phyloP scores from a whole-genome alignment of 108 stramenopile species.

The Licmophora abbreviata region DNA sequence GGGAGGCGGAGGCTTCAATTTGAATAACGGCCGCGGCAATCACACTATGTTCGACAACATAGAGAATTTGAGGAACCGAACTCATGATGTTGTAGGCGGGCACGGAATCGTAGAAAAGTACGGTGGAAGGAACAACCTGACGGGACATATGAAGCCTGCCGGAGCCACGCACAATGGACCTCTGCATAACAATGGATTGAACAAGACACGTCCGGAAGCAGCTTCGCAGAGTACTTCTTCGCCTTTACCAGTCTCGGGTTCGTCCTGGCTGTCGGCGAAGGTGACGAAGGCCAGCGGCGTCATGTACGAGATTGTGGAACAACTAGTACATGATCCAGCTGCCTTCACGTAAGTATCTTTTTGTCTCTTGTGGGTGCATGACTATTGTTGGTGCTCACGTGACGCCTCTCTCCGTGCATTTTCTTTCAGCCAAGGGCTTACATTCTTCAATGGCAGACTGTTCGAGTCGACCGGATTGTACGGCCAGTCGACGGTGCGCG shows the following conservation, averaged over 20 bases:
- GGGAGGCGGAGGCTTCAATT: too few species aligned
- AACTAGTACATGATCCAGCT: constrained; percentile 42
- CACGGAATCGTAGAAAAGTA: constrained; percentile 4
- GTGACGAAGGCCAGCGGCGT: constrained; percentile 26
- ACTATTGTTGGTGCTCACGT: background rate
- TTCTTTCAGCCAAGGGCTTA: constrained; percentile 62
- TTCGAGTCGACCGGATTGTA: constrained; percentile 70
- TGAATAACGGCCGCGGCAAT: too few species aligned
- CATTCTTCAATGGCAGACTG: constrained; percentile 50
- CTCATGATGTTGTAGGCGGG: background rate
- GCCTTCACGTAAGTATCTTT: constrained; percentile 64
- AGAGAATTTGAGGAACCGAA: too few species aligned
- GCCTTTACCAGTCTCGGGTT: too few species aligned
- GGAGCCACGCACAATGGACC: constrained; percentile 1
- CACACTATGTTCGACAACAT: too few species aligned
- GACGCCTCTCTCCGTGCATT: constrained; percentile 1
- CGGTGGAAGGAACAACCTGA: constrained; percentile 12
- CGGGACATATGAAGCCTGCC: background rate
- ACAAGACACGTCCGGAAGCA: too few species aligned
- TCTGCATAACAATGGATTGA: too few species aligned
- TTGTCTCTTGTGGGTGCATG: background rate
- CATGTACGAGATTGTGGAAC: constrained; percentile 45
- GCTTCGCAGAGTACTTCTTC: too few species aligned
- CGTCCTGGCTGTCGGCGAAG: constrained; percentile 11
- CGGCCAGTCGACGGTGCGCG: constrained; percentile 50